Evolutionary conservation across 1,284 basidiomycete genomes (phyloP).

Genomic region (Sporisorium scitamineum): DNA sequence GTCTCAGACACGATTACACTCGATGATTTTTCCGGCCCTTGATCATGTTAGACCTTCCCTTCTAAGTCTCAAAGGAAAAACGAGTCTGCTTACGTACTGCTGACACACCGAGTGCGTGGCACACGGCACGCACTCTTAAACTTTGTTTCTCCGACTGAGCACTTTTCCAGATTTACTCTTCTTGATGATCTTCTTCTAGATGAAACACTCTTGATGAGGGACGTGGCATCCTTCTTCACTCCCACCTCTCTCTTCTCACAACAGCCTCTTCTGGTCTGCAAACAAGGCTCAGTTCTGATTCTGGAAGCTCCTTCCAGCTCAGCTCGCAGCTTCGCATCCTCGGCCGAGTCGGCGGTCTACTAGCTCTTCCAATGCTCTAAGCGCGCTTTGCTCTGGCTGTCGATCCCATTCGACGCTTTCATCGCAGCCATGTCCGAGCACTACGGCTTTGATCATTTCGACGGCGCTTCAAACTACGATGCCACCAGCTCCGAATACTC

Average conservation of each 20-base stretch:
- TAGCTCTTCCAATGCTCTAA: conserved; percentile 25
- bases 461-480: conserved; percentile 55
- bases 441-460: conserved; percentile 62
- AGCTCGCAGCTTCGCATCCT: neutral
- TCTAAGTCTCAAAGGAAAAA: neutral
- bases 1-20: neutral
- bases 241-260: neutral
- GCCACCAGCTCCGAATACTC: conserved; percentile 53
- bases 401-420: conserved; percentile 17
- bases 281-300: neutral
- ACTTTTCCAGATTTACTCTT: conserved; percentile 8
- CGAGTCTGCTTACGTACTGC: conserved; percentile 5
- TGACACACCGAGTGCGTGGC: conserved; percentile 1
- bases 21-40: neutral
- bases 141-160: conserved; percentile 14
- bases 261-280: neutral
- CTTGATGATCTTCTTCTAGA: neutral
- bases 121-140: conserved; percentile 3
- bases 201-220: neutral
- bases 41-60: neutral
- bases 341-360: neutral
- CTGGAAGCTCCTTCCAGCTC: neutral
- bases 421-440: conserved; percentile 36
- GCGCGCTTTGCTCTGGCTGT: conserved; percentile 9
- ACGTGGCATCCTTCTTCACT: conserved; percentile 9